These are phyloP conservation scores for Raphanus raphanistrum DNA, from an alignment of 345 rosid species.

Conservation along the genomic window DNA sequence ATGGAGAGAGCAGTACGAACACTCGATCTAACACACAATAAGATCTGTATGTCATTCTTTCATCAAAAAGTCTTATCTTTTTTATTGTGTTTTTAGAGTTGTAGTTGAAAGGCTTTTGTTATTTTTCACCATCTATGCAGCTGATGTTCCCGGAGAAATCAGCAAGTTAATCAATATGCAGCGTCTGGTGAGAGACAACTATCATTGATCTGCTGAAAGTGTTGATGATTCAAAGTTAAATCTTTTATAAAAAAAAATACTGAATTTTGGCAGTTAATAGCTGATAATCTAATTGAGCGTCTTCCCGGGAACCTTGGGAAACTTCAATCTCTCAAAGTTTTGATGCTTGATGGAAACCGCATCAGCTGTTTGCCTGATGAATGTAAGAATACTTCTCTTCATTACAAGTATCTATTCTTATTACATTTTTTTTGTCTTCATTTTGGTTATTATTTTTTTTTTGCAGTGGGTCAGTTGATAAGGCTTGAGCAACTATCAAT, in stretches of 20 bases:
- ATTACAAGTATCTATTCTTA: slow-evolving; percentile 12
- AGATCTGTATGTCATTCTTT: slow-evolving; percentile 54
- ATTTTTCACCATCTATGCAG: slow-evolving; percentile 68
- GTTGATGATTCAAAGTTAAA: neutral
- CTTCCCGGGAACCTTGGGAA: slow-evolving; percentile 84
- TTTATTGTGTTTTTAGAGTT: neutral
- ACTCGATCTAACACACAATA: slow-evolving; percentile 85
- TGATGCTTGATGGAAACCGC: slow-evolving; percentile 84
- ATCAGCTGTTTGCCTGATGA: slow-evolving; percentile 86
- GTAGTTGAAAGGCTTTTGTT: slow-evolving; percentile 6
- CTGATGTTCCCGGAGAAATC: slow-evolving; percentile 77
- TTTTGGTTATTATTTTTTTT: neutral
- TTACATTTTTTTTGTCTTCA: neutral
- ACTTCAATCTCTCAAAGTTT: slow-evolving; percentile 78
- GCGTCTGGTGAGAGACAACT: slow-evolving; percentile 65
- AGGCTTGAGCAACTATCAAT: slow-evolving; percentile 85
- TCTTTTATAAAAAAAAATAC: neutral
- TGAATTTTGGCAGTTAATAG: slow-evolving; percentile 55
- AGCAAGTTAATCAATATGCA: slow-evolving; percentile 81
- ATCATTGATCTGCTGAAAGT: neutral
- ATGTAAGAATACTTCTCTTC: slow-evolving; percentile 58
- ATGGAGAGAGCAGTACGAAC: slow-evolving; percentile 78
- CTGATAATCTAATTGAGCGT: slow-evolving; percentile 63
- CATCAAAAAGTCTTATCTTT: neutral
- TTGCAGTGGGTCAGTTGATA: slow-evolving; percentile 87